Percentiles rank a stretch among this genome's conserved stretches.
Evolutionary conservation across 306 rosid species (phyloP).

Genomic region (Cucumis cinereus): DNA sequence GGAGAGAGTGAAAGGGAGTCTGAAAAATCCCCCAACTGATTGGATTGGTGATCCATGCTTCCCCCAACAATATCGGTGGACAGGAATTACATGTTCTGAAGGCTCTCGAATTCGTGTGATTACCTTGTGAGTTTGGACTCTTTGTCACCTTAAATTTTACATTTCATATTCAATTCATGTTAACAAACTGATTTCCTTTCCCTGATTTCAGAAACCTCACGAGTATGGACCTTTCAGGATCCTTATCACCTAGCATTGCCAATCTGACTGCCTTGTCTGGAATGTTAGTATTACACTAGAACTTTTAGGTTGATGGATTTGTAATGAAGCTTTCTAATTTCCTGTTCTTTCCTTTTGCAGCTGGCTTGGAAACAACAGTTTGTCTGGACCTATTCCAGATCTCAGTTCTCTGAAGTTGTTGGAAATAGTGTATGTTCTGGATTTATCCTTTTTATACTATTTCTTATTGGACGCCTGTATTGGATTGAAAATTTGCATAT

Average conservation of each 20-base stretch:
- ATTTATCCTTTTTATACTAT: not conserved
- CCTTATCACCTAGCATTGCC: slow-evolving; percentile 57
- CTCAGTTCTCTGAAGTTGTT: slow-evolving; percentile 53
- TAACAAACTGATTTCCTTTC: slow-evolving; percentile 17
- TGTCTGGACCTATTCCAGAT: slow-evolving; percentile 69
- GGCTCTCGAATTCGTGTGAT: slow-evolving; percentile 58
- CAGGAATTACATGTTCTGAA: slow-evolving; percentile 68
- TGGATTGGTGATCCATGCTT: slow-evolving; percentile 94
- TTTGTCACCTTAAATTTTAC: slow-evolving; percentile 8
- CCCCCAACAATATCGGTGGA: slow-evolving; percentile 72
- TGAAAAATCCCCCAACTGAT: slow-evolving; percentile 52
- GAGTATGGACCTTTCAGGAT: slow-evolving; percentile 71
- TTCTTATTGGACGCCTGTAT: slow-evolving; percentile 3
- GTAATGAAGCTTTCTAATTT: slow-evolving; percentile 8
- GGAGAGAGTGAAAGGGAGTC: slow-evolving; percentile 30
- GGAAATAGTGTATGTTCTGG: slow-evolving; percentile 58
- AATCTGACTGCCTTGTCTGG: slow-evolving; percentile 66
- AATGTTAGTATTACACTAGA: slow-evolving; percentile 39
- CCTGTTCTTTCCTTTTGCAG: slow-evolving; percentile 25
- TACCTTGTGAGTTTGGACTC: slow-evolving; percentile 50
- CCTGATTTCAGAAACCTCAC: slow-evolving; percentile 66
- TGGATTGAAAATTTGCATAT: not conserved
- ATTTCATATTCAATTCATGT: slow-evolving; percentile 9
- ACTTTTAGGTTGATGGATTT: not conserved
- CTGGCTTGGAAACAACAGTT: slow-evolving; percentile 77